Base-by-base conservation (phyloP, 2,329 filamentous ascomycete genomes). In the Trichoderma oligosporum region DNA sequence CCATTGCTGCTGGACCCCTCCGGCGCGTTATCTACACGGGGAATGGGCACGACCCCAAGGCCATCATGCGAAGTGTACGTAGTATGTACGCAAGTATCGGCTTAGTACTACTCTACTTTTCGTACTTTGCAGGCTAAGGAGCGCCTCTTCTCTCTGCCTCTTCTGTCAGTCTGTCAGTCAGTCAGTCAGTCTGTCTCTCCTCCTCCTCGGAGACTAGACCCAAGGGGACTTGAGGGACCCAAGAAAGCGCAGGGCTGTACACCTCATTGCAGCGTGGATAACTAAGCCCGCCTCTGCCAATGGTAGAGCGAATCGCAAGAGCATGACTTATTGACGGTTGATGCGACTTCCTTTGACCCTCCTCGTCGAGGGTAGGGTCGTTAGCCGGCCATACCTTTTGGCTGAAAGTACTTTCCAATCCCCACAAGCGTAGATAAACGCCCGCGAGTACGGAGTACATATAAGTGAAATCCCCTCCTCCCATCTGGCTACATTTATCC, bases 391-490 rank as follows among this genome's bases (percentile, higher is more conserved):
- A n/a, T 31, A 46, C 42, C 25, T 9, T 25, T 25, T 14, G 9
- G 38, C 4, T 14, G 5, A 11, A 51, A 51, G 49, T 44, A 53
- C 18, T 8, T 53, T 31, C 44, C 56, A 41, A 45, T 42, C 48
- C 49, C 49, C 57, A 61, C 60, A 58, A 60, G 60, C 63, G 63
- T 53, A 57, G 60, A 59, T 59, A 62, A 58, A 53, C 58, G 59
- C 60, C 51, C 56, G 59, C 59, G 61, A 67, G 61, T 68, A 68
- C 55, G n/a, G n/a, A n/a, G 36, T 57, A 53, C 49, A 44, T 53
- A 59, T 67, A 68, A 67, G 36, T 61, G 60, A 59, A 63, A 63
- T 58, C 57, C 59, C 63, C 51, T 64, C 64, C 65, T 68, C 66
- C 56, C 42, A 59, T 58, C 60, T 58, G 57, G 38, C 58, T 61